Base-by-base conservation (phyloP, 352 stramenopile genomes). In the Nothophytophthora sp. region DNA sequence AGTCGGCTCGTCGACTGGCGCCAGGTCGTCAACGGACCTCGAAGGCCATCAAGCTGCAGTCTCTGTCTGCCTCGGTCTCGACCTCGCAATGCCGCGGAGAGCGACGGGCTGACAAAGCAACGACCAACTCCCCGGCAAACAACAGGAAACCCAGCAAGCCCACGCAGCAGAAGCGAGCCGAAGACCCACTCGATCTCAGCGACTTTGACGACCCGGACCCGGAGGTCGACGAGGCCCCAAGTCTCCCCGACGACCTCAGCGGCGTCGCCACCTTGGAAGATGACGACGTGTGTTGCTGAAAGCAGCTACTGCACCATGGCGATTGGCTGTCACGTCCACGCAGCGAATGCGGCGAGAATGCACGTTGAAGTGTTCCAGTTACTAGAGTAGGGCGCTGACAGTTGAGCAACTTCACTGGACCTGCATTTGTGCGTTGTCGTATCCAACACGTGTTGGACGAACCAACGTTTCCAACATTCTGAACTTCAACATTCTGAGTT, bases 131-230 rank as follows among this genome's bases (percentile, higher is more conserved):
- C 5, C 23, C 23, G 16, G 9, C 41, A 13, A 4, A 7, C 18
- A 27, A 13, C 23, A 47, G 55, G 19, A 22, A 12, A 23, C 5
- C n/a, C 24, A 52, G 25, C 25, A 38, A 25, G 8, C 47, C 6
- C 23, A 32, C 33, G 10, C 44, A 61, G 10, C 7, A 43, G n/a
- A 49, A 50, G 34, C 28, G 33, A 33, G 35, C 4, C 53, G 39
- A 39, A 39, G 19, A 18, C 3, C 0, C 15, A 23, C 2, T 48
- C 60, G 30, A 48, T 39, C 39, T 87, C 28, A 60, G 52, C 32
- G 72, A 86, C 44, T 89, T 87, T 68, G 79, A 88, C 58, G 79
- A 87, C 43, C 46, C 62, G 0, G 77, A 89, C 19, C 73, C 78
- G 5, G 75, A 86, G 32, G 48, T 89, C 6, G 73, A 89, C 30